Conservation (phyloP, 1,139 yeast genomes). For the Geotrichum citri-aurantii region DNA sequence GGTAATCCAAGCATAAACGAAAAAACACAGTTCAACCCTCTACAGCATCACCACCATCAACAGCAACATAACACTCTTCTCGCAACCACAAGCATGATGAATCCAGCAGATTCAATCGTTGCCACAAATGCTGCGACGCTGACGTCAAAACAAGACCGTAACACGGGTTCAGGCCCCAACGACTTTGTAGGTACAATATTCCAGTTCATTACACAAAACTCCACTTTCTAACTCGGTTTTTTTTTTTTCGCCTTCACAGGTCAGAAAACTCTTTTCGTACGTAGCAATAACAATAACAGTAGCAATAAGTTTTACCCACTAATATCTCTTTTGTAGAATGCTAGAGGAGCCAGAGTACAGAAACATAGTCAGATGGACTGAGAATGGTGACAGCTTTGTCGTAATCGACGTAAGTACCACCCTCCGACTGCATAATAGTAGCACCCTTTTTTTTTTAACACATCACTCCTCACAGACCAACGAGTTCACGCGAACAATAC, state of each 20-base stretch:
- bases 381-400: conserved; percentile 75
- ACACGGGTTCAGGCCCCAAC: conserved; percentile 18
- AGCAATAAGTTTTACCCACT: background rate
- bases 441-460: background rate
- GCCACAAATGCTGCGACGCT: background rate
- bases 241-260: conserved; percentile 15
- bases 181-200: conserved; percentile 23
- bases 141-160: background rate
- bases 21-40: background rate
- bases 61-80: background rate
- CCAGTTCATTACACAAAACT: background rate
- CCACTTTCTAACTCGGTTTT: background rate
- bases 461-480: conserved; percentile 52
- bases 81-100: background rate
- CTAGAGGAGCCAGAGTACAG: conserved; percentile 71
- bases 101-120: background rate
- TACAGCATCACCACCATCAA: conserved; percentile 6
- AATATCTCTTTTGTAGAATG: conserved; percentile 47
- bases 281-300: conserved; percentile 3
- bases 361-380: conserved; percentile 78
- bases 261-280: conserved; percentile 26
- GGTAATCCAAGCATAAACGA: background rate
- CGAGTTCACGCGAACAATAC: conserved; percentile 76
- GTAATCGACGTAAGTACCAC: conserved; percentile 52
- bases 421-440: background rate